phyloP scores from a whole-genome alignment of 2,329 filamentous ascomycete genomes.

The Verticillium longisporum region DNA sequence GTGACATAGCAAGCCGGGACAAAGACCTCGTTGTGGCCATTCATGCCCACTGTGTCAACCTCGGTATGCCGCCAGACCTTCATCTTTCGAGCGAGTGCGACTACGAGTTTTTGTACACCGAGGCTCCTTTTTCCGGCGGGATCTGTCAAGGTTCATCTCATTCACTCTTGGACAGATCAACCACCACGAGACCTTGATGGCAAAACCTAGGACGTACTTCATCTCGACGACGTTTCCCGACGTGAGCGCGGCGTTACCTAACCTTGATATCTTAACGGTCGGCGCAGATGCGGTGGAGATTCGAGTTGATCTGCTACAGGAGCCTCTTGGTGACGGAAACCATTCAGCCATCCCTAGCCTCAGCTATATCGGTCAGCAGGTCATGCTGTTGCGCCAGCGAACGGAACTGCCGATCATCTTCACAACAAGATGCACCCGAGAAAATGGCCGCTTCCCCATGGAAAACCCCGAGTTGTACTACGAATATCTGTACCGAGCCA shows the following conservation, averaged over 20 bases:
- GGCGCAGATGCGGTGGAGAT: constrained; percentile 82
- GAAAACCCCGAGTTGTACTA: constrained; percentile 69
- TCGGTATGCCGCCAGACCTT: constrained; percentile 61
- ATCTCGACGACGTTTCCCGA: constrained; percentile 87
- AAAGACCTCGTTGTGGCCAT: constrained; percentile 58
- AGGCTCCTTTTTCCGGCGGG: constrained; percentile 63
- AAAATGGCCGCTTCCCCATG: constrained; percentile 83
- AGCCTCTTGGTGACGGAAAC: constrained; percentile 56
- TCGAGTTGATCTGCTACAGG: constrained; percentile 73
- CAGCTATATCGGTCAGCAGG: constrained; percentile 78
- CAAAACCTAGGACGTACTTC: constrained; percentile 73
- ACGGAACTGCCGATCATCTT: constrained; percentile 89
- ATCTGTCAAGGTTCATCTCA: constrained; percentile 72
- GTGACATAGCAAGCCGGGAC: constrained; percentile 51
- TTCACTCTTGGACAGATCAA: constrained; percentile 74
- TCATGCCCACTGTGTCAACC: constrained; percentile 69
- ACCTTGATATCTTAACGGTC: constrained; percentile 80
- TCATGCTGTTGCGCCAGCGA: constrained; percentile 76
- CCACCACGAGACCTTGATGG: constrained; percentile 69
- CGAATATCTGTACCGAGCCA: constrained; percentile 73
- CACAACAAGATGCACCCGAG: constrained; percentile 72
- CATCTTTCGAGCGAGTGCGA: constrained; percentile 63
- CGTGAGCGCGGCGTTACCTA: constrained; percentile 73
- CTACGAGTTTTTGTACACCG: constrained; percentile 81
- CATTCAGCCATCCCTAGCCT: constrained; percentile 66